Percentiles rank a stretch among this genome's conserved stretches.
phyloP scores from a whole-genome alignment of 2,329 filamentous ascomycete species.

The Orbilia blumenaviensis region DNA sequence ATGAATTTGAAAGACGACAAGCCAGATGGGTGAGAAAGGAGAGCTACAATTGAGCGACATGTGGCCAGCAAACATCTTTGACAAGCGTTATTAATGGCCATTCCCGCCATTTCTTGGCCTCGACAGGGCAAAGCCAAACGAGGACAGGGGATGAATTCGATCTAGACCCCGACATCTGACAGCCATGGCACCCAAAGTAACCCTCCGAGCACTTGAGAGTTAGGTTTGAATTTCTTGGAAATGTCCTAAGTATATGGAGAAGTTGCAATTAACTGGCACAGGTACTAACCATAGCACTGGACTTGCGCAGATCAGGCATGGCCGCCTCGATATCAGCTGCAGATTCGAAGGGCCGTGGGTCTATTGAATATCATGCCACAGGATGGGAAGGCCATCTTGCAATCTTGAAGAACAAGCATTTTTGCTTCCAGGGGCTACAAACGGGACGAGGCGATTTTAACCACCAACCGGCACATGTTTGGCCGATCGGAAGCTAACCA shows the following conservation, averaged over 20 bases:
- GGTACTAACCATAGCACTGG: background rate
- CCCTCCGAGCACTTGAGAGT: too few species aligned
- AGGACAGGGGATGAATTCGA: constrained; percentile 2
- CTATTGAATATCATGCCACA: background rate
- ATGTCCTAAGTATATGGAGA: too few species aligned
- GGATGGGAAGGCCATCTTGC: constrained; percentile 13
- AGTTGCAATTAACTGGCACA: too few species aligned
- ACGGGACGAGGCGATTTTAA: constrained; percentile 19
- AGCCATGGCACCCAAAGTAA: too few species aligned
- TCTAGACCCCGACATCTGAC: background rate
- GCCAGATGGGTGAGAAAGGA: constrained; percentile 3
- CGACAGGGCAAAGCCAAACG: background rate
- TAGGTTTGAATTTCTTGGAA: too few species aligned
- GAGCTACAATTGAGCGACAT: constrained; percentile 18
- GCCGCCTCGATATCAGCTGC: too few species aligned
- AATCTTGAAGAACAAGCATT: constrained; percentile 14
- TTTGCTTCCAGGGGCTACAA: background rate
- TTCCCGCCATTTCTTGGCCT: constrained; percentile 8
- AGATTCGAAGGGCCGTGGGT: background rate
- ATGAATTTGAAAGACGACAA: background rate
- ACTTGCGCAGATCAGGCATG: too few species aligned
- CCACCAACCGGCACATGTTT: constrained; percentile 1
- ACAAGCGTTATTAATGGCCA: constrained; percentile 16
- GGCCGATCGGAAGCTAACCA: constrained; percentile 7
- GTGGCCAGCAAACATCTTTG: constrained; percentile 26